These are phyloP conservation scores for Leishmania turanica DNA, from an alignment of 208 protist species.

Conservation along the genomic window DNA sequence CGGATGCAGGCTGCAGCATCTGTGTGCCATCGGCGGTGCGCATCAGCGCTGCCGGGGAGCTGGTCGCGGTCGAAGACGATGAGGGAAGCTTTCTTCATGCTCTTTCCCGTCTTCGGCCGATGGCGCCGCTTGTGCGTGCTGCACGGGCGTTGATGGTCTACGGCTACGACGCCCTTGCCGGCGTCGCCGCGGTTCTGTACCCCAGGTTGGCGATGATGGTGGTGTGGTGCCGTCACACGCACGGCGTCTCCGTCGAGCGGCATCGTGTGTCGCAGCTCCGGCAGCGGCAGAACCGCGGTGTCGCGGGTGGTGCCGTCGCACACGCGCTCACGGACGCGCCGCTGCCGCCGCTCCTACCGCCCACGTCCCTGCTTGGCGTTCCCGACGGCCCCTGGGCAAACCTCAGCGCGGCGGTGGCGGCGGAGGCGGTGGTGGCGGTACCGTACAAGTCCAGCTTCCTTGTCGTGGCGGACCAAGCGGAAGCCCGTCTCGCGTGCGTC, in stretches of 20 bases:
- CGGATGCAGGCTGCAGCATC: not conserved
- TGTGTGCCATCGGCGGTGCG: not conserved
- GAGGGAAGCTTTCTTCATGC: not conserved
- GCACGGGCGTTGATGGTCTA: not conserved
- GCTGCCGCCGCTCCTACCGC: too few species aligned
- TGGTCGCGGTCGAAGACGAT: not conserved
- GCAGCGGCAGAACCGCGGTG: slow-evolving; percentile 17
- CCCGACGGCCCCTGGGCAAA: not conserved
- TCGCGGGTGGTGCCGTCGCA: not conserved
- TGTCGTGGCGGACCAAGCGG: not conserved
- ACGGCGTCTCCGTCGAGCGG: not conserved
- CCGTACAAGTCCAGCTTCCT: not conserved
- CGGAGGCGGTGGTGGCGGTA: not conserved
- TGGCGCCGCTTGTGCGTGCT: not conserved
- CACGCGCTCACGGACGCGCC: not conserved
- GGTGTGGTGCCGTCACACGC: not conserved
- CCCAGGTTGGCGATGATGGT: not conserved
- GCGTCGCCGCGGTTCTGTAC: not conserved
- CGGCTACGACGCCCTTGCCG: not conserved
- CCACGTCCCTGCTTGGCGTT: not conserved
- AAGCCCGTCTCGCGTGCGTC: not conserved
- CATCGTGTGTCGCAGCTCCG: not conserved
- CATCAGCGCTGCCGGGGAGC: not conserved
- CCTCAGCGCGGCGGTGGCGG: not conserved
- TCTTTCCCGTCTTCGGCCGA: not conserved